These are phyloP conservation scores for Alternaria infectoria DNA, from an alignment of 2,329 filamentous ascomycete genomes.

Conservation along the genomic window DNA sequence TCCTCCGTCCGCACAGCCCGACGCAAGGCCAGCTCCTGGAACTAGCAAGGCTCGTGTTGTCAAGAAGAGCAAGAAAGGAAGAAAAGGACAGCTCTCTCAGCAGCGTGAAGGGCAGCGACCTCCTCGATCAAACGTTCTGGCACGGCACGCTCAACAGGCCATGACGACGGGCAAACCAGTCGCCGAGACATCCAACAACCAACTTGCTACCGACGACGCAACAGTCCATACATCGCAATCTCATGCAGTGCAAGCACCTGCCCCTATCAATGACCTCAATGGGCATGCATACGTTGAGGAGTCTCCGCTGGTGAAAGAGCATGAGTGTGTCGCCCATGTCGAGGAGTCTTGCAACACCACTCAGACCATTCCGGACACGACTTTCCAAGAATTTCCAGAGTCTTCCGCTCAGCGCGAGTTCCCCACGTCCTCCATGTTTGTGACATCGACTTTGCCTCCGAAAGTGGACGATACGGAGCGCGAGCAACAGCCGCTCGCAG, in stretches of 20 bases:
- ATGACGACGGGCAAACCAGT: not conserved
- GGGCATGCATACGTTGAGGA: not conserved
- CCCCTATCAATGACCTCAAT: not conserved
- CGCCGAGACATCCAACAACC: not conserved
- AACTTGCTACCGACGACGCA: not conserved
- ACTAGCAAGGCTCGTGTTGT: not conserved
- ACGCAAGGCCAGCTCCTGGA: not conserved
- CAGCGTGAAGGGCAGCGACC: conserved; percentile 3
- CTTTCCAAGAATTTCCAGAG: not conserved
- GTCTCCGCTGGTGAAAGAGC: not conserved
- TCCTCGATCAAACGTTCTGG: not conserved
- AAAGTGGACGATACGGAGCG: not conserved
- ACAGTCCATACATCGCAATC: not conserved
- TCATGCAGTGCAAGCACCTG: not conserved
- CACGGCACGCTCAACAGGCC: not conserved
- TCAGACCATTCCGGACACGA: not conserved
- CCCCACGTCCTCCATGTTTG: not conserved
- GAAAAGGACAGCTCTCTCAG: not conserved
- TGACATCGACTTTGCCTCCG: not conserved
- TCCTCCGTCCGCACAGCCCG: not conserved
- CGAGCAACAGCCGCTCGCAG: not conserved
- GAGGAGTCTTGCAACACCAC: not conserved
- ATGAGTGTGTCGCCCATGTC: not conserved
- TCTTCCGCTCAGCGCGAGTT: not conserved
- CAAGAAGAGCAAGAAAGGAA: conserved; percentile 4